Evolutionary conservation across 257 asterid species (phyloP), one percentile per base, ranked within the genome.

Genomic region (Solanum piurae): DNA sequence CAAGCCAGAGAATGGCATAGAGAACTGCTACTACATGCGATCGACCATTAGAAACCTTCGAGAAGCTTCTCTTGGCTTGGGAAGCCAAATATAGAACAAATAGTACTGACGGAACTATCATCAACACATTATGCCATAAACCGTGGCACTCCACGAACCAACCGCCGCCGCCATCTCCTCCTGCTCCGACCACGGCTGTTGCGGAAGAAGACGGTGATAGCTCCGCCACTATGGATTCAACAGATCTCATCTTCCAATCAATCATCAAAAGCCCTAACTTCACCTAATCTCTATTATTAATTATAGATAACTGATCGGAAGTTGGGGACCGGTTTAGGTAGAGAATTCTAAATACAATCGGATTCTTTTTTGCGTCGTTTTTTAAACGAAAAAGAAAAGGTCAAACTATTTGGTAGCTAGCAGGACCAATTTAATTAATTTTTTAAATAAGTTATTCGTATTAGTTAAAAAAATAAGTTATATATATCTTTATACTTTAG

Each of bases 1-100:
- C 92, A 58, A 91, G 62, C 93, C 92, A 91, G 49, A 91, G 93
- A 83, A 91, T 85, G 60, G 85, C 90, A 85, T 88, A 91, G 20
- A 89, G 90, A 29, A 89, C 84, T 46, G 89, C 79, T 49, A 91
- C 88, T 31, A 90, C 90, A 58, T 88, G 91, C 55, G 93, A 91
- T 88, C 92, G 89, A 33, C 89, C 90, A 91, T 83, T 91, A 5
- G 86, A 87, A 68, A 91, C 91, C 88, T 90, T 91, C 4, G 88
- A 68, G 75, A 74, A 86, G 27, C 88, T 91, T 86, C 89, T 91
- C 85, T 89, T 90, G 11, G 91, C 92, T 89, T 91, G 93, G 18
- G 83, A 88, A n/a, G 89, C 92, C 71, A 91, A 87, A 25, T 87
- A 91, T 29, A 91, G 36, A 40, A 90, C 68, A 75, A 91, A 91